phyloP scores from a whole-genome alignment of 2,329 filamentous ascomycete species.

The Ceratocystiopsis sp. region DNA sequence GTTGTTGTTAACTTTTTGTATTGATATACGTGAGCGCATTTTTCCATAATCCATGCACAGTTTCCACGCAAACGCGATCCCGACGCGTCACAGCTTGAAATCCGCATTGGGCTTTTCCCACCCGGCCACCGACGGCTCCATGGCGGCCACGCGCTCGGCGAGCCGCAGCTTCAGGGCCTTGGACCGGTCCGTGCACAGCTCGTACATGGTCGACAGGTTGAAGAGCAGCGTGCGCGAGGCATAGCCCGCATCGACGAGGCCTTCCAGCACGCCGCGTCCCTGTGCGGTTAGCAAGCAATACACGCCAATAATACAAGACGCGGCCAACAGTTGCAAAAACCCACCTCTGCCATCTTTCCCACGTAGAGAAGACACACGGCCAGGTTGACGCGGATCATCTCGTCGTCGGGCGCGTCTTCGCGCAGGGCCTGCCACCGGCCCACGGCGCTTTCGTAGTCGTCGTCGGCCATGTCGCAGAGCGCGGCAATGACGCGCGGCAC shows the following conservation, averaged over 20 bases:
- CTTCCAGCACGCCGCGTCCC: constrained; percentile 50
- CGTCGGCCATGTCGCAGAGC: constrained; percentile 63
- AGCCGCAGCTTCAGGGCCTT: constrained; percentile 52
- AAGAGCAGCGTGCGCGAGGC: constrained; percentile 65
- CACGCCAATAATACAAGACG: no score
- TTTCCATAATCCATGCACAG: background rate
- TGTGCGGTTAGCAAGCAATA: no score
- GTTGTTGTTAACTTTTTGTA: background rate
- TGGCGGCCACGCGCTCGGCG: constrained; percentile 49
- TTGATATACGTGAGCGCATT: background rate
- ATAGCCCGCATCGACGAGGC: constrained; percentile 41
- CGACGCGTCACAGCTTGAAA: constrained; percentile 47
- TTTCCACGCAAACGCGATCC: no score
- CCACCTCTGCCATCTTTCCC: constrained; percentile 47
- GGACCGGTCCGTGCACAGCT: constrained; percentile 69
- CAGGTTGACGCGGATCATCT: constrained; percentile 65
- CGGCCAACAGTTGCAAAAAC: no score
- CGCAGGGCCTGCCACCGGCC: constrained; percentile 39
- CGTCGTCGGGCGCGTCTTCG: constrained; percentile 28
- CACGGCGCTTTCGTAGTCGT: constrained; percentile 48
- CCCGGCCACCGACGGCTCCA: constrained; percentile 37
- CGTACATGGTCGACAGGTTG: constrained; percentile 82
- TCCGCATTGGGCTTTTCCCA: constrained; percentile 58
- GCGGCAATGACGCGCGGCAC: constrained; percentile 40
- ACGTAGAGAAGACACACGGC: constrained; percentile 74